These are phyloP conservation scores for Eutrema japonicum DNA, from an alignment of 345 rosid genomes.

Conservation along the genomic window DNA sequence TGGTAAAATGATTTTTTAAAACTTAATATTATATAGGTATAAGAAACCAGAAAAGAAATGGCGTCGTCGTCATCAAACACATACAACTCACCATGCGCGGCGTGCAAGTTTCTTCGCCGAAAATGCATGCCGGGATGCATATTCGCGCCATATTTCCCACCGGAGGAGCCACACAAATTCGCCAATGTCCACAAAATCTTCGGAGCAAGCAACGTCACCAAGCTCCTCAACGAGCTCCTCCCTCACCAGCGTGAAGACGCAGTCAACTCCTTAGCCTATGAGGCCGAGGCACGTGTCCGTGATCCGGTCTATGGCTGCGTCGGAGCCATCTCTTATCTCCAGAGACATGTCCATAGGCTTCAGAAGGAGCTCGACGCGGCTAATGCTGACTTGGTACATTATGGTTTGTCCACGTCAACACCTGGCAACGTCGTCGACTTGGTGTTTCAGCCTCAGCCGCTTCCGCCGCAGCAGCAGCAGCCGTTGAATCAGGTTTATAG, in stretches of 20 bases:
- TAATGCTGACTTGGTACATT: slow-evolving; percentile 80
- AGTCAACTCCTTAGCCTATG: slow-evolving; percentile 89
- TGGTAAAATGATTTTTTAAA: slow-evolving; percentile 8
- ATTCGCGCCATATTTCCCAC: slow-evolving; percentile 94
- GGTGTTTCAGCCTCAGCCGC: slow-evolving; percentile 43
- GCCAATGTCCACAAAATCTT: slow-evolving; percentile 95
- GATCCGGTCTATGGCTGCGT: slow-evolving; percentile 95
- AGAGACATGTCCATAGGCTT: slow-evolving; percentile 84
- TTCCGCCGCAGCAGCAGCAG: slow-evolving; percentile 31
- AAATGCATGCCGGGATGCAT: slow-evolving; percentile 94
- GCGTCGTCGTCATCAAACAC: slow-evolving; percentile 73
- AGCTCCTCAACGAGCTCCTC: slow-evolving; percentile 84
- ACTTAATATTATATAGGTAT: slow-evolving; percentile 18
- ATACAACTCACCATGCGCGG: slow-evolving; percentile 96
- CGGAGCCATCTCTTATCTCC: slow-evolving; percentile 88
- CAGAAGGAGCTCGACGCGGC: slow-evolving; percentile 92
- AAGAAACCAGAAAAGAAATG: background rate
- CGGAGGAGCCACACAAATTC: slow-evolving; percentile 95
- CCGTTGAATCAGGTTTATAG: slow-evolving; percentile 32
- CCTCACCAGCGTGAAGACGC: slow-evolving; percentile 98
- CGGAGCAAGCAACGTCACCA: slow-evolving; percentile 93
- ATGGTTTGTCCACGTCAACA: slow-evolving; percentile 53
- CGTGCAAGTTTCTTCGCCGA: slow-evolving; percentile 91
- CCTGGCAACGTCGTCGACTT: slow-evolving; percentile 37
- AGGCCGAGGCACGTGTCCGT: slow-evolving; percentile 91